phyloP scores from a whole-genome alignment of 2,329 filamentous ascomycete species.

The Beauveria sp. region DNA sequence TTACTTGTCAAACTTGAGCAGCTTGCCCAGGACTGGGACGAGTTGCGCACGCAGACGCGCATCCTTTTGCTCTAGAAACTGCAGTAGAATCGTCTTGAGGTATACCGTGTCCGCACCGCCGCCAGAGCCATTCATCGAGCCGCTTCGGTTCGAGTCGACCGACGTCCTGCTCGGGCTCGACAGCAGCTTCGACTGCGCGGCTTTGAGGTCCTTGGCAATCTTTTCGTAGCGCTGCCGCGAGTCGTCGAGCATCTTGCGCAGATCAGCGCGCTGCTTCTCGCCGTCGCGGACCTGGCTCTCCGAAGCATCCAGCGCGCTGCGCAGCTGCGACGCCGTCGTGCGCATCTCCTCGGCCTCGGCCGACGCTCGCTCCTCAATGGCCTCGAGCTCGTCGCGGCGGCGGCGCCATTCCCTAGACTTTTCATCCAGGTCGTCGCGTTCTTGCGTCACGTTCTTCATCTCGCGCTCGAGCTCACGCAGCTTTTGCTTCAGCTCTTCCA shows the following conservation, averaged over 20 bases:
- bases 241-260: slow-evolving; percentile 72
- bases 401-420: slow-evolving; percentile 67
- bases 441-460: slow-evolving; percentile 60
- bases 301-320: slow-evolving; percentile 75
- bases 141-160: slow-evolving; percentile 38
- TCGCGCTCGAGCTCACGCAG: slow-evolving; percentile 76
- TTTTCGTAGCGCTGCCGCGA: slow-evolving; percentile 70
- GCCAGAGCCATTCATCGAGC: slow-evolving; percentile 26
- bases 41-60: slow-evolving; percentile 67
- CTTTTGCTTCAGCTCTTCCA: slow-evolving; percentile 75
- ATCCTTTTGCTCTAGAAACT: slow-evolving; percentile 76
- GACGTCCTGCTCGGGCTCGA: slow-evolving; percentile 34
- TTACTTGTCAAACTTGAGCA: slow-evolving; percentile 70
- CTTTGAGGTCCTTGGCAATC: slow-evolving; percentile 59
- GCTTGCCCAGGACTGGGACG: slow-evolving; percentile 67
- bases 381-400: slow-evolving; percentile 69
- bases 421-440: slow-evolving; percentile 70
- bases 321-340: slow-evolving; percentile 67
- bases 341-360: slow-evolving; percentile 71
- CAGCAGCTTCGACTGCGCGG: slow-evolving; percentile 39
- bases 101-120: slow-evolving; percentile 49
- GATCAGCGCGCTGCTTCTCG: slow-evolving; percentile 72
- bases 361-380: slow-evolving; percentile 56
- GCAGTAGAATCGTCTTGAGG: slow-evolving; percentile 71
- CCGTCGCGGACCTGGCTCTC: slow-evolving; percentile 78